These are phyloP conservation scores for Chrysoporthe cubensis DNA, from an alignment of 2,329 filamentous ascomycete genomes.

Conservation along the genomic window DNA sequence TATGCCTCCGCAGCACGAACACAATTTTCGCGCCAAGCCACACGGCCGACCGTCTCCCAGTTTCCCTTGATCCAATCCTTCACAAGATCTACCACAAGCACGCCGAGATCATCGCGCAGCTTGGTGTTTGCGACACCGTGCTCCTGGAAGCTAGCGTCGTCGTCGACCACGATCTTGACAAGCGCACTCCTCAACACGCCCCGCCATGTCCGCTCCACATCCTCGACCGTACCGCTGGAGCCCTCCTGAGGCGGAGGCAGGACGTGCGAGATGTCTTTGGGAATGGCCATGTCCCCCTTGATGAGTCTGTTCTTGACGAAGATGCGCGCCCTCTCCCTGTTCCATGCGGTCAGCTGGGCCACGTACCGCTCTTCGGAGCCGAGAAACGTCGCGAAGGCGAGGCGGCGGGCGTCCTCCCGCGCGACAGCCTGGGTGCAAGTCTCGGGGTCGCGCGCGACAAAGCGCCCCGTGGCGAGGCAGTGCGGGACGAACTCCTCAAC, in stretches of 20 bases:
- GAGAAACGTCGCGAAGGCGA: constrained; percentile 57
- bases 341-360: constrained; percentile 46
- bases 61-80: constrained; percentile 45
- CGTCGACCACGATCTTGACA: constrained; percentile 54
- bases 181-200: constrained; percentile 46
- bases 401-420: constrained; percentile 52
- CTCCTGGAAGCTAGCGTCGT: constrained; percentile 45
- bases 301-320: constrained; percentile 24
- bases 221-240: constrained; percentile 17
- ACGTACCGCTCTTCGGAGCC: constrained; percentile 49
- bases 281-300: constrained; percentile 45
- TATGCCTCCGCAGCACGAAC: constrained; percentile 27
- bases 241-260: constrained; percentile 36
- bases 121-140: constrained; percentile 22
- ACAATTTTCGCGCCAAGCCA: constrained; percentile 32
- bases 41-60: constrained; percentile 41
- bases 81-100: constrained; percentile 49
- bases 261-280: constrained; percentile 47
- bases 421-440: constrained; percentile 28
- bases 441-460: constrained; percentile 29
- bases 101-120: constrained; percentile 43
- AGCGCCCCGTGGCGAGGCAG: constrained; percentile 47
- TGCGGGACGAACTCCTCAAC: constrained; percentile 65
- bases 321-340: constrained; percentile 41
- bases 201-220: constrained; percentile 37